These are phyloP conservation scores for Eremomyces bilateralis DNA, from an alignment of 495 filamentous ascomycete genomes.

Conservation along the genomic window DNA sequence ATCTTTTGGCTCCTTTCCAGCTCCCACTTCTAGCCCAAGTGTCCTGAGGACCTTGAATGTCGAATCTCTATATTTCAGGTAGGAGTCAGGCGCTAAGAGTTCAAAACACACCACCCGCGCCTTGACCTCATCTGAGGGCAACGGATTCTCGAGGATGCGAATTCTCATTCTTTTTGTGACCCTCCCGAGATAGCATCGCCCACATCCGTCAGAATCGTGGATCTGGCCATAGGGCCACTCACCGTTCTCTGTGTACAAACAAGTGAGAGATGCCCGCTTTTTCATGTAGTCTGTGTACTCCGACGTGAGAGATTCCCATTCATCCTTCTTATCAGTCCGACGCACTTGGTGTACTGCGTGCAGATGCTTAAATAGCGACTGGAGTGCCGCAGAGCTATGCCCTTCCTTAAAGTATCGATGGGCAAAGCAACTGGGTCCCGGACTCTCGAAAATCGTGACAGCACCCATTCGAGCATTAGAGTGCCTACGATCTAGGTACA, in stretches of 20 bases:
- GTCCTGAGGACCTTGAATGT: constrained; percentile 19
- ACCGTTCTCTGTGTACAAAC: too few species aligned
- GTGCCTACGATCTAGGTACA: constrained; percentile 20
- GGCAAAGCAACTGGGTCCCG: constrained; percentile 21
- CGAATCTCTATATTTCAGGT: constrained; percentile 24
- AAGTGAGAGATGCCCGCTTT: constrained; percentile 12
- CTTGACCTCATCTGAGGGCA: constrained; percentile 17
- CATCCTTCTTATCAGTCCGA: constrained; percentile 14
- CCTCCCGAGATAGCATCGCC: constrained; percentile 13
- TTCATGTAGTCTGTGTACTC: constrained; percentile 21
- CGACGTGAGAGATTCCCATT: constrained; percentile 18
- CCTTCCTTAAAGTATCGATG: constrained; percentile 20
- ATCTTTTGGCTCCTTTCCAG: not conserved
- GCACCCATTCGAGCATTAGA: constrained; percentile 1
- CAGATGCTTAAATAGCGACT: constrained; percentile 13
- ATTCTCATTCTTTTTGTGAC: constrained; percentile 17
- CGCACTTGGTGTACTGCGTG: not conserved
- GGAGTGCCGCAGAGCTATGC: constrained; percentile 12
- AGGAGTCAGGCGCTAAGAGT: constrained; percentile 17
- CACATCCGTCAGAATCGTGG: constrained; percentile 18
- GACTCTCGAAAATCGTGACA: constrained; percentile 23
- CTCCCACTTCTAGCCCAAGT: constrained; percentile 6
- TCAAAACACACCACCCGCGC: constrained; percentile 24
- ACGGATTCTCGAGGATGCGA: constrained; percentile 23
- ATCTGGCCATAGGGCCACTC: too few species aligned